Conservation (phyloP, 331 rosid genomes). For the Rosa hybrid region DNA sequence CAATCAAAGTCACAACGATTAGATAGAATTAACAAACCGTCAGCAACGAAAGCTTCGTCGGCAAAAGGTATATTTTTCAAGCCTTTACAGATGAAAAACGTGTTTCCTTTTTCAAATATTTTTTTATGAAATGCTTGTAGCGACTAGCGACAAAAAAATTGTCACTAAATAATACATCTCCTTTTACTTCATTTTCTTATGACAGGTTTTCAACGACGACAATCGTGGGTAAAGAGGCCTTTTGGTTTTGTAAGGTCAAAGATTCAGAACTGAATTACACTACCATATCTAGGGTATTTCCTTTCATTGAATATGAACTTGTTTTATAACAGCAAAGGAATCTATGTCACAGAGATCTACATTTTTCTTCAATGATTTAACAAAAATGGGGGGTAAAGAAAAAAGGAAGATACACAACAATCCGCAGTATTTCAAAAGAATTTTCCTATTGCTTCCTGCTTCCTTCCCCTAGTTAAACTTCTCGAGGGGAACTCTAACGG, state of each 20-base stretch:
- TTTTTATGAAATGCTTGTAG: too few species aligned
- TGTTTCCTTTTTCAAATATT: too few species aligned
- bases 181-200: too few species aligned
- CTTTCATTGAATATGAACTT: constrained; percentile 40
- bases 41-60: too few species aligned
- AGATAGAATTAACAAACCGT: too few species aligned
- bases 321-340: constrained; percentile 35
- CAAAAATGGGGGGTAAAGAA: constrained; percentile 28
- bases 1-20: too few species aligned
- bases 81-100: too few species aligned
- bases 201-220: too few species aligned
- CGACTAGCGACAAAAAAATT: too few species aligned
- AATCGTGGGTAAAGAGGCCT: background rate
- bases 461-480: constrained; percentile 24
- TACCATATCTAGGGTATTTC: background rate
- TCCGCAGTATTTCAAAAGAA: constrained; percentile 29
- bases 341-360: constrained; percentile 42
- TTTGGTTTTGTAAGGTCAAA: background rate
- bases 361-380: constrained; percentile 38
- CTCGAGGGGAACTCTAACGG: constrained; percentile 27
- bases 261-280: background rate
- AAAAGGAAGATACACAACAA: constrained; percentile 18
- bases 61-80: too few species aligned
- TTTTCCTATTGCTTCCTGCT: constrained; percentile 33
- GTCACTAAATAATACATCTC: background rate